A percentile compares a stretch with the other conserved stretches of the same genome.
phyloP scores from a whole-genome alignment of 192 early-diverging fungal genomes.

The Coemansia asiatica region DNA sequence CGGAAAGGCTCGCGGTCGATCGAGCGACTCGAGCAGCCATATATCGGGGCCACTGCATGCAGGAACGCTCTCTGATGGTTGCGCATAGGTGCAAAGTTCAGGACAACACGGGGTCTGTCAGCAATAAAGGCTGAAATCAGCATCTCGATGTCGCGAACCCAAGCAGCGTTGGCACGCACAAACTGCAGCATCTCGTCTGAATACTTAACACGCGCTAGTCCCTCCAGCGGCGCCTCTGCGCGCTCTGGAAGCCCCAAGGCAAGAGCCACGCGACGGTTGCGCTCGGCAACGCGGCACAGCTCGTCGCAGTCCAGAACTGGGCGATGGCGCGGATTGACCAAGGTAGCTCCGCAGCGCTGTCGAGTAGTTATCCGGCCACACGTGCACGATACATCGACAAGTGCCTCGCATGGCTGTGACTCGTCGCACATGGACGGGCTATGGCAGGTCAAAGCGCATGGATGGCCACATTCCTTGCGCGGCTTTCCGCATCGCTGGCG shows the following conservation, averaged over 20 bases:
- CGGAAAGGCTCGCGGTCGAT: slow-evolving; percentile 76
- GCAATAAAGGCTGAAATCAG: slow-evolving; percentile 65
- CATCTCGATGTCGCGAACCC: slow-evolving; percentile 70
- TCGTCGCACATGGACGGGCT: slow-evolving; percentile 74
- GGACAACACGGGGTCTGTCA: slow-evolving; percentile 54
- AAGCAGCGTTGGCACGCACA: slow-evolving; percentile 62
- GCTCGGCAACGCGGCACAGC: slow-evolving; percentile 72
- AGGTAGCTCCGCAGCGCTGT: slow-evolving; percentile 67
- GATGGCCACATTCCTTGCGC: slow-evolving; percentile 82
- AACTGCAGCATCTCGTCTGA: slow-evolving; percentile 68
- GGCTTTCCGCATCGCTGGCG: slow-evolving; percentile 69
- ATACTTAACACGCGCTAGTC: slow-evolving; percentile 55
- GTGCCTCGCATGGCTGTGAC: slow-evolving; percentile 64
- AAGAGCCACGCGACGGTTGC: slow-evolving; percentile 76
- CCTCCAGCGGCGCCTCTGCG: slow-evolving; percentile 33
- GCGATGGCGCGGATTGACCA: slow-evolving; percentile 40
- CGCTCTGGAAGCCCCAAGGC: slow-evolving; percentile 71
- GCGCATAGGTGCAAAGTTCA: slow-evolving; percentile 73
- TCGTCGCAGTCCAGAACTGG: slow-evolving; percentile 74
- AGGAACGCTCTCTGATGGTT: slow-evolving; percentile 65
- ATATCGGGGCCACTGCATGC: slow-evolving; percentile 70
- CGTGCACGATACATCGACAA: slow-evolving; percentile 64
- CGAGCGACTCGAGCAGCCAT: slow-evolving; percentile 70
- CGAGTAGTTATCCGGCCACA: slow-evolving; percentile 71
- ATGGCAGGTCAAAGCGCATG: slow-evolving; percentile 76